These are phyloP conservation scores for Geopyxis carbonaria DNA, from an alignment of 495 filamentous ascomycete species.

Conservation along the genomic window DNA sequence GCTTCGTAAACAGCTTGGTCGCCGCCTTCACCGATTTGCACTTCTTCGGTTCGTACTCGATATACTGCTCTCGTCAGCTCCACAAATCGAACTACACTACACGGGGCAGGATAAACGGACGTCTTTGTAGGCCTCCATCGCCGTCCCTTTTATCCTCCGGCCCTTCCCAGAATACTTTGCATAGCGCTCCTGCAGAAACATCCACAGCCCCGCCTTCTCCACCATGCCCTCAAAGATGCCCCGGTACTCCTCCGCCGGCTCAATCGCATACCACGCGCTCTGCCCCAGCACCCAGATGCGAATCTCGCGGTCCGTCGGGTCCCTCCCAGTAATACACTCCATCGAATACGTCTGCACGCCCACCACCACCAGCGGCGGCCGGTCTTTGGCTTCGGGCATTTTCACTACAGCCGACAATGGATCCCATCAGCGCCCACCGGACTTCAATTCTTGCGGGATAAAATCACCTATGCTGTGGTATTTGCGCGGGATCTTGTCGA, in stretches of 20 bases:
- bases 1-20: constrained; percentile 8
- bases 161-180: not conserved
- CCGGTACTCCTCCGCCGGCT: constrained; percentile 9
- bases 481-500: not conserved
- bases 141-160: not conserved
- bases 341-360: constrained; percentile 12
- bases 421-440: too few relatives aligned
- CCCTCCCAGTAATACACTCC: constrained; percentile 2
- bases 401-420: too few relatives aligned
- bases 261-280: constrained; percentile 16
- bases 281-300: constrained; percentile 16
- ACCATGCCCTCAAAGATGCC: constrained; percentile 6
- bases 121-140: constrained; percentile 2
- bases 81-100: not conserved
- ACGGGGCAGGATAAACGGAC: not conserved
- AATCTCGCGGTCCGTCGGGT: constrained; percentile 4
- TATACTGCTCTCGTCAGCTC: constrained; percentile 5
- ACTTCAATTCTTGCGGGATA: too few relatives aligned
- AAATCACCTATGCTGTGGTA: not conserved
- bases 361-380: not conserved
- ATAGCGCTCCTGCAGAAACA: constrained; percentile 17
- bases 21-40: constrained; percentile 5
- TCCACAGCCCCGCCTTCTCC: constrained; percentile 19
- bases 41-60: constrained; percentile 2
- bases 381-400: too few relatives aligned